Evolutionary conservation across 768 basidiomycete species (phyloP), one percentile per base, ranked within the genome.

Genomic region (Leccinum uliginosum): DNA sequence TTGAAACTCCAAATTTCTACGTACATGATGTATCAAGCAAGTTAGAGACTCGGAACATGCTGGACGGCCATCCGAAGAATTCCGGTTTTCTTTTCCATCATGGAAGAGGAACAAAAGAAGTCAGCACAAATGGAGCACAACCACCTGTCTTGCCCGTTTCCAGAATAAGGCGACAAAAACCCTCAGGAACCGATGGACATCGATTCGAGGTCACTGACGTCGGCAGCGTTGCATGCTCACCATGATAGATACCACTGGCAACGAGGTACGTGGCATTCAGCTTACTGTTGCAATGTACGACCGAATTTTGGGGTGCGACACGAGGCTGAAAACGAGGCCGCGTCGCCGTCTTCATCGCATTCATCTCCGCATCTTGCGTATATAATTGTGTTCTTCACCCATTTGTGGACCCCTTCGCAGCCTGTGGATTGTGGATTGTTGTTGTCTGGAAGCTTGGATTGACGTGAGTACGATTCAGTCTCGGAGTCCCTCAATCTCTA

Each of bases 351-450:
- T 8, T 44, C 51, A 27, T 50, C 29, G 27, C 29, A 53, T 48
- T 69, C 67, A 68, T 70, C 19, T 70, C 68, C 68, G 68, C 44
- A 19, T 15, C 52, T 50, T 52, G 35, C 24, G 48, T 60, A 59
- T 59, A 63, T 59, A 59, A 57, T 40, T 51, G 47, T 12, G n/a
- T 19, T 32, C 29, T 10, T 2, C 54, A 47, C 44, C 40, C 46
- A 46, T 55, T 63, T 55, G 57, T 63, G 50, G 54, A 48, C 40
- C 14, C 34, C 27, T 56, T 54, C 51, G 29, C 50, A 40, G 46
- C 38, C n/a, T 58, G 7, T 50, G 58, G 56, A 57, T 57, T 48
- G 44, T 51, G 40, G 48, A 46, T 55, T 50, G 44, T 55, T 46
- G 48, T 55, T 45, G 44, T 51, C 52, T 48, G 58, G 43, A 50